Evolutionary conservation across 2,329 filamentous ascomycete species (phyloP).

Genomic region (Fusarium ramigenum): DNA sequence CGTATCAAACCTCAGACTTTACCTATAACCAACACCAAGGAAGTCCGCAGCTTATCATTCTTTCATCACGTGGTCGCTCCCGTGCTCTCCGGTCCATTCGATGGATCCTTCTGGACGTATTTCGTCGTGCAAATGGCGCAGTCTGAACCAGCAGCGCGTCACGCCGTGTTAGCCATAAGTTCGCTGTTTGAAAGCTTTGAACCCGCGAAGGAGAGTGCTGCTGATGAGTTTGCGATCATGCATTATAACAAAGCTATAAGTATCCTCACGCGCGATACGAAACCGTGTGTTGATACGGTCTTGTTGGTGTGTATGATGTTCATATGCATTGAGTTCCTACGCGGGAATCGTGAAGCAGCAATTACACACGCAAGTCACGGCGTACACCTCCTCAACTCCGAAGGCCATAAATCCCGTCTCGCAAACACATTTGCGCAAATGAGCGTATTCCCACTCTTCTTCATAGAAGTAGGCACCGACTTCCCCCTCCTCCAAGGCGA

Average conservation of each 20-base stretch:
- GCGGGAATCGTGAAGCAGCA: slow-evolving; percentile 49
- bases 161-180: slow-evolving; percentile 53
- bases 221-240: slow-evolving; percentile 45
- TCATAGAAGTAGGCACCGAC: slow-evolving; percentile 29
- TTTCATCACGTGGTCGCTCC: slow-evolving; percentile 52
- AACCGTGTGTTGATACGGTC: slow-evolving; percentile 46
- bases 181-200: slow-evolving; percentile 51
- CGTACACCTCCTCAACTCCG: slow-evolving; percentile 47
- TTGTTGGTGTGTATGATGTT: slow-evolving; percentile 55
- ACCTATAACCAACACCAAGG: slow-evolving; percentile 32
- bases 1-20: slow-evolving; percentile 35
- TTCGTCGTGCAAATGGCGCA: slow-evolving; percentile 50
- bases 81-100: slow-evolving; percentile 48
- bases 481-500: slow-evolving; percentile 12
- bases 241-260: slow-evolving; percentile 56
- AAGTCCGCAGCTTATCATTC: slow-evolving; percentile 50
- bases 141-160: slow-evolving; percentile 50
- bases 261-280: slow-evolving; percentile 40
- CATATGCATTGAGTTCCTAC: slow-evolving; percentile 55
- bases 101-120: slow-evolving; percentile 54
- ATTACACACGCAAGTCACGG: slow-evolving; percentile 52
- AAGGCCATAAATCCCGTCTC: slow-evolving; percentile 43
- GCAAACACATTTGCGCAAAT: slow-evolving; percentile 51
- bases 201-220: neutral
- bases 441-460: slow-evolving; percentile 53